phyloP scores from a whole-genome alignment of 2,329 filamentous ascomycete genomes.

The Exophiala mesophila region DNA sequence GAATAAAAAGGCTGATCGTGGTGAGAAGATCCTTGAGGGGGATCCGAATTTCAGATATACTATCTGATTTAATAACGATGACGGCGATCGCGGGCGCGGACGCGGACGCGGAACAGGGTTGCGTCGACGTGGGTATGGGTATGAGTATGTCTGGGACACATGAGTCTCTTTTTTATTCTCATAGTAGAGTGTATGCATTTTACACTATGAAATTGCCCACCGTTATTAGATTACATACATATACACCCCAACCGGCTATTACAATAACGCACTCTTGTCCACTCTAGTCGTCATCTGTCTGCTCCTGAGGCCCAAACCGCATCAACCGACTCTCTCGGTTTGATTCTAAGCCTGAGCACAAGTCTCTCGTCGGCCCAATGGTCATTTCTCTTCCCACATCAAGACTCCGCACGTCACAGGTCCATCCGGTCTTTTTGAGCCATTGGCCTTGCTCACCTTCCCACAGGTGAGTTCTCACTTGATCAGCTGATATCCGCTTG shows the following conservation, averaged over 20 bases:
- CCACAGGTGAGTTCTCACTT: conserved; percentile 34
- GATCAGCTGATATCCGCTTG: conserved; percentile 30
- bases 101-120: no score
- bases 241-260: no score
- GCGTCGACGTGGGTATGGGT: no score
- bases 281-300: no score
- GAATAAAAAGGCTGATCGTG: conserved; percentile 47
- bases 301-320: conserved; percentile 9
- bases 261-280: no score
- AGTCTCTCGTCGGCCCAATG: conserved; percentile 12
- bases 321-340: conserved; percentile 12
- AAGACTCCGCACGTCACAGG: conserved; percentile 23
- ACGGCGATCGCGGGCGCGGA: no score
- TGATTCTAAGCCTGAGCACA: conserved; percentile 16
- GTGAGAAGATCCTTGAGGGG: conserved; percentile 48
- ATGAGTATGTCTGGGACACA: no score
- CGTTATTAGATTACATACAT: no score
- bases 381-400: conserved; percentile 22
- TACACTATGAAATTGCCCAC: no score
- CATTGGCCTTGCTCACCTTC: conserved; percentile 24
- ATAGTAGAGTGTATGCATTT: no score
- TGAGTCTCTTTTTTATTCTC: no score
- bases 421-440: conserved; percentile 21
- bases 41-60: conserved; percentile 36
- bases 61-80: conserved; percentile 9